These are phyloP conservation scores for Cercospora canescens DNA, from an alignment of 2,329 filamentous ascomycete species.

Conservation along the genomic window DNA sequence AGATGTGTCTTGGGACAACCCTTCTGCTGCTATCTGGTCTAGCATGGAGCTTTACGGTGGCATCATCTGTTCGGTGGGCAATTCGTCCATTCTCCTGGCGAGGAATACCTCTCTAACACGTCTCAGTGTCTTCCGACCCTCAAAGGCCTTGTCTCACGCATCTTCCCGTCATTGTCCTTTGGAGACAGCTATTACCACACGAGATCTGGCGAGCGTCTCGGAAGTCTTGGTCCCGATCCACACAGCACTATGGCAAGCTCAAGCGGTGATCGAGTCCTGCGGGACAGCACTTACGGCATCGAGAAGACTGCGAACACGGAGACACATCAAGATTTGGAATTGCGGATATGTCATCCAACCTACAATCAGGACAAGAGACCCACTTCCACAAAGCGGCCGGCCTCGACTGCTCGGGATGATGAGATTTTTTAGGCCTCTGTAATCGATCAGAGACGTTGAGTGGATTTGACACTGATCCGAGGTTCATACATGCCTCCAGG, in stretches of 20 bases:
- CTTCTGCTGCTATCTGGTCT: conserved; percentile 30
- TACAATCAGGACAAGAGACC: not conserved
- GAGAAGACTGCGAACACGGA: not conserved
- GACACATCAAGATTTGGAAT: not conserved
- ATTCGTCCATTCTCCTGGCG: too few relatives aligned
- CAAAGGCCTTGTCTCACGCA: conserved; percentile 29
- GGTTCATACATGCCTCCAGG: too few relatives aligned
- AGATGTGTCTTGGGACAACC: conserved; percentile 33
- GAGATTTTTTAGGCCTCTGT: not conserved
- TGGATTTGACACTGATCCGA: too few relatives aligned
- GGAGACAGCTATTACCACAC: conserved; percentile 14
- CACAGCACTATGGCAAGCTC: not conserved
- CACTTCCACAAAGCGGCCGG: not conserved
- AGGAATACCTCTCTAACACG: too few relatives aligned
- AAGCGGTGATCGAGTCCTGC: not conserved
- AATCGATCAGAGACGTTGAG: too few relatives aligned
- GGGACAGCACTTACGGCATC: not conserved
- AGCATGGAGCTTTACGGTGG: conserved; percentile 32
- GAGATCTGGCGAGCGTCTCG: not conserved
- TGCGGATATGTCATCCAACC: not conserved
- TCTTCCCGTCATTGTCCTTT: conserved; percentile 26
- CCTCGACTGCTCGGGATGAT: not conserved
- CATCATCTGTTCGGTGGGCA: conserved; percentile 33
- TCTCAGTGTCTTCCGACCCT: conserved; percentile 32
- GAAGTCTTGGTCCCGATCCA: not conserved